A percentile compares a stretch with the other conserved stretches of the same genome.
Conservation (phyloP, 805 yeast species). For the Cyberlindnera meyerae region DNA sequence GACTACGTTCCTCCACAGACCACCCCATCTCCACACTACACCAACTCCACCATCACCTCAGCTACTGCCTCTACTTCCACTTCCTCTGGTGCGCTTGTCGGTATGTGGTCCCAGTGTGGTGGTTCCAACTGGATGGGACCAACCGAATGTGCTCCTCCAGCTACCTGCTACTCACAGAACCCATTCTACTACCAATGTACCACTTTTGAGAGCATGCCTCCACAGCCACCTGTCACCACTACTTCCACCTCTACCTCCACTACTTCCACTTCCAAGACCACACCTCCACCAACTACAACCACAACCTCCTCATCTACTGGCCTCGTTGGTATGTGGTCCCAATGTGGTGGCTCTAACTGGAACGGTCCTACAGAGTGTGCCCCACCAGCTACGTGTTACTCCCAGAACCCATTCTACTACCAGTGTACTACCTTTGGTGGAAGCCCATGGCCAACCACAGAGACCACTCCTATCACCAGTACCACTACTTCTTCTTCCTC, state of each 20-base stretch:
- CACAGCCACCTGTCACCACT: no score
- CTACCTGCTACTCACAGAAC: no score
- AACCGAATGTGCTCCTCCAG: no score
- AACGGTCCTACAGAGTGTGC: constrained; percentile 14
- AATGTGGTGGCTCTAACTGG: constrained; percentile 6
- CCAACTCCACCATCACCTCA: constrained; percentile 1
- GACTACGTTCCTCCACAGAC: no score
- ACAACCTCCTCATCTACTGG: constrained; percentile 1
- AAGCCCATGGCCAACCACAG: constrained; percentile 4
- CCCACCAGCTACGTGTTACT: constrained; percentile 18
- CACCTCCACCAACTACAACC: background rate
- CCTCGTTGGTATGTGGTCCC: background rate
- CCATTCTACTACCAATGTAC: no score
- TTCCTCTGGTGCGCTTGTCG: no score
- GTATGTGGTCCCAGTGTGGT: no score
- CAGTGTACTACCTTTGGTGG: constrained; percentile 11
- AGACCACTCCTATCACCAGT: background rate
- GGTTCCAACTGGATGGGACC: no score
- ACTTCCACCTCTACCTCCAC: no score
- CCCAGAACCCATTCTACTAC: constrained; percentile 19
- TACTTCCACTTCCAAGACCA: background rate
- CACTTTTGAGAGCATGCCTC: no score
- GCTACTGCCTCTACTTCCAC: no score
- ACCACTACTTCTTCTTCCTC: no score
- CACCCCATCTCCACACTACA: background rate